These are phyloP conservation scores for Irpex sp. DNA, from an alignment of 1,284 basidiomycete genomes.

Conservation along the genomic window DNA sequence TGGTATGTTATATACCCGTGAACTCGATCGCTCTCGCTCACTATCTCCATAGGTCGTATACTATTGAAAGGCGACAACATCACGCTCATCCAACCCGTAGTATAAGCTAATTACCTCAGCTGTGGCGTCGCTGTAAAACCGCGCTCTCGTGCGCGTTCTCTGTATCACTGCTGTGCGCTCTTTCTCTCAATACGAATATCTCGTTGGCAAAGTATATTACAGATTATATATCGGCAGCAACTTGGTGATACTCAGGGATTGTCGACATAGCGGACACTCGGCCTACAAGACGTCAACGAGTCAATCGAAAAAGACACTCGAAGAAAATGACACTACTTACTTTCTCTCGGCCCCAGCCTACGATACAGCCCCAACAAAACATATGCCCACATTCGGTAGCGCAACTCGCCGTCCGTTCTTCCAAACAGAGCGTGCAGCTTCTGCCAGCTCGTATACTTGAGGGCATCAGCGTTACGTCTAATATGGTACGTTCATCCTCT, in stretches of 20 bases:
- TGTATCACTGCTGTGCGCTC: constrained; percentile 20
- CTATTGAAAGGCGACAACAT: constrained; percentile 96
- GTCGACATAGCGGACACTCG: constrained; percentile 87
- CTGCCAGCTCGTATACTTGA: constrained; percentile 53
- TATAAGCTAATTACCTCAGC: constrained; percentile 18
- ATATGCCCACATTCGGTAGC: constrained; percentile 93
- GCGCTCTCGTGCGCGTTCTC: constrained; percentile 16
- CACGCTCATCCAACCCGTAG: constrained; percentile 84
- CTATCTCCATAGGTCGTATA: constrained; percentile 69
- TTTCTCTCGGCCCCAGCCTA: constrained; percentile 89
- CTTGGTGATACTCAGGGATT: constrained; percentile 69
- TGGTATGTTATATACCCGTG: constrained; percentile 42
- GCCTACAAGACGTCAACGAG: constrained; percentile 40
- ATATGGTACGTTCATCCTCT: constrained; percentile 62
- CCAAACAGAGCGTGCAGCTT: constrained; percentile 84
- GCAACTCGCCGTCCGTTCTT: constrained; percentile 76
- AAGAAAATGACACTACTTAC: constrained; percentile 28
- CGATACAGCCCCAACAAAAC: constrained; percentile 93
- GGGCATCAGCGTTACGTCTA: constrained; percentile 56
- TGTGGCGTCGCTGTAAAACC: constrained; percentile 18
- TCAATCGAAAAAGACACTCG: not conserved
- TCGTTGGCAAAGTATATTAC: constrained; percentile 31
- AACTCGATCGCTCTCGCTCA: not conserved
- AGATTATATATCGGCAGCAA: constrained; percentile 85
- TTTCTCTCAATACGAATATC: constrained; percentile 11